Evolutionary conservation across 2,329 filamentous ascomycete species (phyloP), one percentile per base, ranked within the genome.

Genomic region (Trichoderma sp.): DNA sequence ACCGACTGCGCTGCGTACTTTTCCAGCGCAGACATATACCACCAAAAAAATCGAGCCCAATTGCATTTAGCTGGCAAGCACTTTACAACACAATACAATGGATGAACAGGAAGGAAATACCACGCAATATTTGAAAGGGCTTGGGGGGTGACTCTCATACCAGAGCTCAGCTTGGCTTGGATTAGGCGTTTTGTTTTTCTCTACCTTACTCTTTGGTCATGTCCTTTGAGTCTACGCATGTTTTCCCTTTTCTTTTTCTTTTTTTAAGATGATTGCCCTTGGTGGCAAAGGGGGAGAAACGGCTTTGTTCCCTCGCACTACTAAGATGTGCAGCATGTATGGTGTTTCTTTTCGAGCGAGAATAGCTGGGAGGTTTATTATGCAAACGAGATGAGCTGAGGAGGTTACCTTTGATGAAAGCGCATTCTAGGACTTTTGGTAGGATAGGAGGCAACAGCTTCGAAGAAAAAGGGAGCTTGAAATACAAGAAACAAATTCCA

Each of bases 151-250:
- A 23, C n/a, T 9, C 47, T 28, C 68, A 70, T 65, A 63, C 36
- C 59, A 57, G 47, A 64, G 47, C 68, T 67, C 53, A 55, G n/a
- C 47, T 68, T 47, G 59, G 64, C 64, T 71, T 68, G 57, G 64
- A 68, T 68, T 43, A 58, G 70, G 70, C 70, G 70, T 71, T 68
- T 68, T 62, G 11, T 58, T 30, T 55, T 30, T 62, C 23, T n/a
- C 28, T 34, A 53, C 30, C 32, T 68, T 58, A 23, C 20, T 39
- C 3, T 68, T 47, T 13, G 4, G n/a, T 23, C 1, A 1, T 36
- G 34, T 7, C 34, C 0, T 36, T 50, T 53, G 47, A 53, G n/a
- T 50, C 47, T 50, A 23, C n/a, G 4, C 47, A 23, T 23, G 20
- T 50, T 20, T 50, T 50, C n/a, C 39, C 17, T 47, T 61, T 59